Evolutionary conservation across 306 rosid species (phyloP), one percentile per base, ranked within the genome.

Genomic region (Gastrolobium villosum): DNA sequence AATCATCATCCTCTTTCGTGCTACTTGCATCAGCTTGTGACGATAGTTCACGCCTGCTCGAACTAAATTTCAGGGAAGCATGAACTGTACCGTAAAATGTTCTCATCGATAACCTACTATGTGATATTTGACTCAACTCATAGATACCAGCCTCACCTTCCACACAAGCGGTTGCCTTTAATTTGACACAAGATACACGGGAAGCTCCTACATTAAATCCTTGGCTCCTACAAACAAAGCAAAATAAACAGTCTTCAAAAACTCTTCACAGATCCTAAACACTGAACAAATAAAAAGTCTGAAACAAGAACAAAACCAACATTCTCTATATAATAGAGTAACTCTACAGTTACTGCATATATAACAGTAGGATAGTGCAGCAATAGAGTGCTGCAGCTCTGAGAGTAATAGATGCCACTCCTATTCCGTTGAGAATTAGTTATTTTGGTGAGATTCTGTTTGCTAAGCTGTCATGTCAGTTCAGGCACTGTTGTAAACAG

Each of bases 21-120:
- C 83, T 87, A 66, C 75, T 77, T 61, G 89, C 64, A 67, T 89
- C 97, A 79, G 89, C 88, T 81, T 89, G 92, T 36, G 94, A 88
- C 79, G 97, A 86, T 77, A 89, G 84, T 72, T 83, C 69, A 10
- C 86, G 81, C 37, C 83, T 81, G 65, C 60, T 64, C 32, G 36
- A 59, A 65, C 15, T 70, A 26, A 53, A 52, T 28, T 71, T 84
- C 31, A 71, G 73, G 70, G 87, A 82, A 65, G 15, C 45, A 67
- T 50, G 10, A n/a, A 70, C 72, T 50, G 78, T 32, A 54, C 43
- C 55, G 79, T 50, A 74, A 70, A 74, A 68, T 63, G 86, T 67
- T 81, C 71, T 80, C 6, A 77, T 44, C 40, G 61, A 62, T 36
- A 7, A 45, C 73, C 66, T 54, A 35, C 74, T 40, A 15, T 62